Percentiles rank a stretch among this genome's conserved stretches.
Evolutionary conservation across 2,329 filamentous ascomycete genomes (phyloP).

Genomic region (Lachnellula subtilissima): DNA sequence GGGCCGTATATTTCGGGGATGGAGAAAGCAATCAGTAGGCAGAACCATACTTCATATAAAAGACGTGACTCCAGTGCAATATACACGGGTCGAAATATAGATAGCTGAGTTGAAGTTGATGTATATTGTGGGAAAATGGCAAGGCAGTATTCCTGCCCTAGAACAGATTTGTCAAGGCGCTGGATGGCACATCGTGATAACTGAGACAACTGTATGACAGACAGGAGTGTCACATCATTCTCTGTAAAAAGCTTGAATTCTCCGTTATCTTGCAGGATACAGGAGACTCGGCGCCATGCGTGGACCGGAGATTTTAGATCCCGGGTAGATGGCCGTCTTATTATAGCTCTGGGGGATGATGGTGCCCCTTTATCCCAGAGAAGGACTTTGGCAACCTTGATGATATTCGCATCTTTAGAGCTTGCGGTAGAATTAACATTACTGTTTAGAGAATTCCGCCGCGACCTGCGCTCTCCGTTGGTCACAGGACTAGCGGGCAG

Average conservation of each 20-base stretch:
- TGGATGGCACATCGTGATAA: slow-evolving; percentile 88
- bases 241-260: slow-evolving; percentile 89
- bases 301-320: slow-evolving; percentile 50
- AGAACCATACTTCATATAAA: slow-evolving; percentile 97
- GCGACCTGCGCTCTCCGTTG: slow-evolving; percentile 29
- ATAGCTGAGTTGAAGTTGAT: slow-evolving; percentile 64
- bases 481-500: slow-evolving; percentile 16
- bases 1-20: slow-evolving; percentile 79
- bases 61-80: slow-evolving; percentile 80
- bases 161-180: slow-evolving; percentile 79
- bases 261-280: slow-evolving; percentile 90
- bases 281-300: slow-evolving; percentile 81
- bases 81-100: slow-evolving; percentile 82
- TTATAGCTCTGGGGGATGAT: slow-evolving; percentile 47
- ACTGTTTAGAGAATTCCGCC: slow-evolving; percentile 38
- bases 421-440: slow-evolving; percentile 46
- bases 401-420: slow-evolving; percentile 77
- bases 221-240: slow-evolving; percentile 73
- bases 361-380: slow-evolving; percentile 78
- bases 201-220: slow-evolving; percentile 81
- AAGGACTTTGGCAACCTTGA: slow-evolving; percentile 89
- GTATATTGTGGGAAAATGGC: slow-evolving; percentile 94
- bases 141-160: slow-evolving; percentile 91
- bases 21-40: slow-evolving; percentile 83
- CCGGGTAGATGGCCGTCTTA: slow-evolving; percentile 47